Evolutionary conservation across 768 basidiomycete genomes (phyloP), one percentile per base, ranked within the genome.

Genomic region (Pleurotus tuber-regium): DNA sequence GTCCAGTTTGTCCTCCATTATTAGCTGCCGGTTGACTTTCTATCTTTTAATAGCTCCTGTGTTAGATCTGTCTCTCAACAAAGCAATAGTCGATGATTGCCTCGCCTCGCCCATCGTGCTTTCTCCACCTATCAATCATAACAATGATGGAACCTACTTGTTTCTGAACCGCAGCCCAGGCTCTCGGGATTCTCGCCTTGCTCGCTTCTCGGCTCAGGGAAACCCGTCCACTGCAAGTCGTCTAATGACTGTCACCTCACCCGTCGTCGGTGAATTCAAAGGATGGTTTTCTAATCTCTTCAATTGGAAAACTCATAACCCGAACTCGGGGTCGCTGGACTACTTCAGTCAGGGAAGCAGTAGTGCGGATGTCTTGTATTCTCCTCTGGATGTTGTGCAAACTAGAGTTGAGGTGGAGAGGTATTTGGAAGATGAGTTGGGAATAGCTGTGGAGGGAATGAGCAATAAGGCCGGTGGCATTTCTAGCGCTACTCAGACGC

Each of bases 261-360:
- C 87, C n/a, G 84, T 82, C 8, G 86, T 88, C 11, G 86, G 86
- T 52, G 89, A 91, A 66, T 84, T 91, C 68, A 89, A 87, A 63
- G 89, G 87, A 28, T 97, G 95, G 95, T 95, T 98, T 69, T 90
- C 92, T 18, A 96, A 89, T 58, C 73, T 98, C 25, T 98, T 98
- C 75, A 89, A 85, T 66, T 97, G 92, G 89, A 93, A 89, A 63
- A 29, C 53, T 12, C 14, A 36, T 16, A 74, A 77, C 26, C 46
- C 28, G 4, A 80, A 82, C 49, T 68, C 75, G 19, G 38, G 49
- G 75, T 60, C 68, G 61, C 65, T 69, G 54, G 58, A 11, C 66
- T 64, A 51, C 65, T 61, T 42, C 64, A 71, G 48, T 31, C 54
- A 57, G 21, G 54, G 58, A 10, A 16, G 26, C 16, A 26, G 18